Evolutionary conservation across 2,329 filamentous ascomycete genomes (phyloP).

Genomic region (Colletotrichum camelliae): DNA sequence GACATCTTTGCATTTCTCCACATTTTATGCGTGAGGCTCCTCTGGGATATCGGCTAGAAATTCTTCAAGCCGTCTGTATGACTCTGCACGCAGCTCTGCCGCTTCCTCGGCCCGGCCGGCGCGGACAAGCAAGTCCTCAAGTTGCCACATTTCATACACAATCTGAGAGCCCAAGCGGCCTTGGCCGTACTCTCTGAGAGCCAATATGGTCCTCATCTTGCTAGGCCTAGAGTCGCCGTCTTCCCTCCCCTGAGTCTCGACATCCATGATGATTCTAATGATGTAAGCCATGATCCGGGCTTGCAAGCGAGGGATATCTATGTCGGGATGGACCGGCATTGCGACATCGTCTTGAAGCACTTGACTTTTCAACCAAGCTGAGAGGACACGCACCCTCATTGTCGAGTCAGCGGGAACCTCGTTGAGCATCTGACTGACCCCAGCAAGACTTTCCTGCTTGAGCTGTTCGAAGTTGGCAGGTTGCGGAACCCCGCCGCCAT

Average conservation of each 20-base stretch:
- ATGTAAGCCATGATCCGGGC: slow-evolving; percentile 12
- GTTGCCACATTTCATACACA: slow-evolving; percentile 22
- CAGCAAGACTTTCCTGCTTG: not conserved
- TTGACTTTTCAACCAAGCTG: not conserved
- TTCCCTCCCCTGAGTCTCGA: not conserved
- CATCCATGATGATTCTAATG: not conserved
- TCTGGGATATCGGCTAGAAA: not conserved
- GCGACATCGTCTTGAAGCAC: not conserved
- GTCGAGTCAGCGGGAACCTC: not conserved
- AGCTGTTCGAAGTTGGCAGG: not conserved
- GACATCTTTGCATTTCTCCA: not conserved
- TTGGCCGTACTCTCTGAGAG: slow-evolving; percentile 22
- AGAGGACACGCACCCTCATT: not conserved
- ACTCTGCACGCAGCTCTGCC: not conserved
- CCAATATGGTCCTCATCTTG: not conserved
- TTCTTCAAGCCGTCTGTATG: not conserved
- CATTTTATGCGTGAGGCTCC: not conserved
- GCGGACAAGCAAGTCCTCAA: slow-evolving; percentile 7
- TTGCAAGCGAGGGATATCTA: not conserved
- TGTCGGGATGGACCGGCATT: not conserved
- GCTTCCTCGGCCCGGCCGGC: not conserved
- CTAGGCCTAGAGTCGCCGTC: not conserved
- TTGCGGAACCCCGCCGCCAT: not conserved
- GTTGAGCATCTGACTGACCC: not conserved
- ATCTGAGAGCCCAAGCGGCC: slow-evolving; percentile 16